phyloP scores from a whole-genome alignment of 805 yeast genomes.

The Lipomyces lipofer region DNA sequence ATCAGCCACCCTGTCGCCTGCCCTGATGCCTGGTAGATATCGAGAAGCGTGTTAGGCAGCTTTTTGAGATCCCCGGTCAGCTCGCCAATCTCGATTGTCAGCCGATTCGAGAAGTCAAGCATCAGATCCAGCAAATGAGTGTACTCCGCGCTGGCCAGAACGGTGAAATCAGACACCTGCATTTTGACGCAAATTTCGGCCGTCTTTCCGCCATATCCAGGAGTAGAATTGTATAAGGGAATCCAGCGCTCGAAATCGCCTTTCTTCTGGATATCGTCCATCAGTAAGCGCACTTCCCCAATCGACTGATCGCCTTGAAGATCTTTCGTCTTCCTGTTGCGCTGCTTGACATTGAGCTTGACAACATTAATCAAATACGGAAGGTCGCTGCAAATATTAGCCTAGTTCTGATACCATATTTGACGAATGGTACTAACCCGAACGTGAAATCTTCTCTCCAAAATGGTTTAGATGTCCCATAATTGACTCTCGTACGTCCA shows the following conservation, averaged over 20 bases:
- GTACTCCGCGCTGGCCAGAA: slow-evolving; percentile 59
- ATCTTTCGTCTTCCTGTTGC: slow-evolving; percentile 20
- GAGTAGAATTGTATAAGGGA: slow-evolving; percentile 26
- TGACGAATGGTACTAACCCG: slow-evolving; percentile 51
- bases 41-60: slow-evolving; percentile 51
- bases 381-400: slow-evolving; percentile 50
- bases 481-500: slow-evolving; percentile 71
- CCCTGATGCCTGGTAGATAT: slow-evolving; percentile 70
- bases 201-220: slow-evolving; percentile 24
- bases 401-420: no score
- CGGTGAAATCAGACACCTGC: slow-evolving; percentile 32
- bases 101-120: slow-evolving; percentile 33
- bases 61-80: slow-evolving; percentile 35
- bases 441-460: slow-evolving; percentile 78
- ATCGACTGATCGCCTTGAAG: slow-evolving; percentile 13
- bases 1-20: slow-evolving; percentile 73
- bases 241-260: slow-evolving; percentile 36
- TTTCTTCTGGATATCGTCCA: slow-evolving; percentile 22
- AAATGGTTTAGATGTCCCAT: slow-evolving; percentile 59
- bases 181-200: slow-evolving; percentile 36
- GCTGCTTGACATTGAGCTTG: slow-evolving; percentile 20
- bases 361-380: slow-evolving; percentile 37
- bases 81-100: slow-evolving; percentile 48
- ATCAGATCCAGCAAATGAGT: slow-evolving; percentile 64
- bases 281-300: slow-evolving; percentile 27